Conservation (phyloP, 768 basidiomycete species). For the Rhizopogon vesiculosus region DNA sequence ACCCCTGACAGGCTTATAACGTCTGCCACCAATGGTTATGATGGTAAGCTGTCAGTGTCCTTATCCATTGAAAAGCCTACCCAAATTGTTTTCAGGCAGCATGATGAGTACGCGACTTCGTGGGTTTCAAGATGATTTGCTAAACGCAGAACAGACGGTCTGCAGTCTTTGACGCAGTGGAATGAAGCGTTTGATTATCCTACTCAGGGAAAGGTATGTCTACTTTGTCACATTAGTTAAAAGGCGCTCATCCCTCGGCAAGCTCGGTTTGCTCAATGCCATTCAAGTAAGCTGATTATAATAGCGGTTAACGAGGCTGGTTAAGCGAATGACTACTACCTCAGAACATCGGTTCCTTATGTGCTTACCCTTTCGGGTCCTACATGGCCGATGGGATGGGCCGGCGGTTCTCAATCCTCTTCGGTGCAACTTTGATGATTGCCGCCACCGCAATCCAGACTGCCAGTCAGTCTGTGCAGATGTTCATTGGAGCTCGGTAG, state of each 20-base stretch:
- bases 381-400: slow-evolving; percentile 39
- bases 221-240: not conserved
- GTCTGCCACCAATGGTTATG: slow-evolving; percentile 33
- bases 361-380: slow-evolving; percentile 34
- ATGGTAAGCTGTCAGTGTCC: slow-evolving; percentile 13
- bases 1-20: slow-evolving; percentile 26
- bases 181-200: slow-evolving; percentile 27
- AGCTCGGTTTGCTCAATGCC: slow-evolving; percentile 33
- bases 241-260: not conserved
- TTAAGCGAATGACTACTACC: not conserved
- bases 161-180: slow-evolving; percentile 35
- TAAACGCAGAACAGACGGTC: slow-evolving; percentile 22
- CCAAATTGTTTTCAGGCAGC: slow-evolving; percentile 16
- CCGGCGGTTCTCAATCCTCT: slow-evolving; percentile 29
- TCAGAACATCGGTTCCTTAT: slow-evolving; percentile 35
- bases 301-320: slow-evolving; percentile 4
- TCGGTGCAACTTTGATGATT: slow-evolving; percentile 37
- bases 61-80: not conserved
- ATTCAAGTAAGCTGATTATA: slow-evolving; percentile 25
- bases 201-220: slow-evolving; percentile 21
- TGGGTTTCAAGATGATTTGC: not conserved
- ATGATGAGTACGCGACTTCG: slow-evolving; percentile 31
- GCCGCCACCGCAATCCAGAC: slow-evolving; percentile 34
- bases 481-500: slow-evolving; percentile 41
- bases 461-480: slow-evolving; percentile 33